These are phyloP conservation scores for Gaertneriomyces semiglobifer DNA, from an alignment of 192 early-diverging fungal species.

Conservation along the genomic window DNA sequence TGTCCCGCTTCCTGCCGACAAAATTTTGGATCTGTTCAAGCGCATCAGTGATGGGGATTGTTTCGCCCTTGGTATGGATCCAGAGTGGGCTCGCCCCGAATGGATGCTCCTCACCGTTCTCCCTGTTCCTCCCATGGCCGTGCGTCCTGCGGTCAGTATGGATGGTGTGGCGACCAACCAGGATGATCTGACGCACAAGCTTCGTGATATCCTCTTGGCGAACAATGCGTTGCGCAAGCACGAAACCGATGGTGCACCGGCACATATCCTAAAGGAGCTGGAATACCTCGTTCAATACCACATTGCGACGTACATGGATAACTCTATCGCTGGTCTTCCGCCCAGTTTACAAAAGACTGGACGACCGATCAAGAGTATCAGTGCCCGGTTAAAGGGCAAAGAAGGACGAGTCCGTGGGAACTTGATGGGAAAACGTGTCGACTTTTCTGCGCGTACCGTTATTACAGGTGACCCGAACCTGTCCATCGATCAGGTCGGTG, in stretches of 20 bases:
- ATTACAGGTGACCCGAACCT: conserved; percentile 99
- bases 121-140: conserved; percentile 93
- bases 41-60: conserved; percentile 85
- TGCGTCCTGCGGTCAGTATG: conserved; percentile 94
- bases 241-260: conserved; percentile 82
- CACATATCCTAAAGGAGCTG: conserved; percentile 84
- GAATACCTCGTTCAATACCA: conserved; percentile 89
- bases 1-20: conserved; percentile 59
- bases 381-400: conserved; percentile 96
- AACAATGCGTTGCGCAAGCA: conserved; percentile 78
- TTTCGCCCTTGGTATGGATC: conserved; percentile 78
- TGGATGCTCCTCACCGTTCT: conserved; percentile 97
- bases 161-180: conserved; percentile 81
- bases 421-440: conserved; percentile 99
- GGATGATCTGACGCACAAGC: conserved; percentile 96
- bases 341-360: conserved; percentile 88
- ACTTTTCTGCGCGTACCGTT: conserved; percentile 98
- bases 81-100: conserved; percentile 90
- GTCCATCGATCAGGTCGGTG: conserved; percentile 97
- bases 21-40: conserved; percentile 78
- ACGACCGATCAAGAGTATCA: conserved; percentile 90
- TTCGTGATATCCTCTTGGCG: conserved; percentile 90
- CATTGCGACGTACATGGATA: conserved; percentile 96
- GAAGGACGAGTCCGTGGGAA: conserved; percentile 98
- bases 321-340: conserved; percentile 89